Base-by-base conservation (phyloP, 345 rosid genomes). In the Corymbia maculata region DNA sequence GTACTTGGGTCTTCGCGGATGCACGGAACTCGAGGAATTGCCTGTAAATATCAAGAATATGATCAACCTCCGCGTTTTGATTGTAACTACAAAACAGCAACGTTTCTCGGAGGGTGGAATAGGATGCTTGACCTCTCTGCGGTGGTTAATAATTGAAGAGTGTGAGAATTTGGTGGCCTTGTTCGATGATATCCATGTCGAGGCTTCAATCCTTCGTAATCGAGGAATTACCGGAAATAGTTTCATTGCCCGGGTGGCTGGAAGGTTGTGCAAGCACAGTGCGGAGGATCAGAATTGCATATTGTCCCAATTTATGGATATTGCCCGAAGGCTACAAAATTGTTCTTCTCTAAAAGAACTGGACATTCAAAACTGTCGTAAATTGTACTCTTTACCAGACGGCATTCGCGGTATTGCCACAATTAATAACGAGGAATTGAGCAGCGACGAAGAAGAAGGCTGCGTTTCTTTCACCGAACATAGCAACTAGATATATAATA, bases 211-310 rank as follows among this genome's bases (percentile, higher is more conserved):
- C 42, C n/a, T 36, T 92, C 19, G 7, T 4, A 6, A 15, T 91
- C 28, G 1, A 0, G 5, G 45, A 9, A 9, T 21, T 92, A 30
- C 91, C 89, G 12, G 52, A 42, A 19, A 6, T 92, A 50, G 85
- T 42, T 15, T 22, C 45, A 1, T 28, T 91, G 16, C 93, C 92
- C 4, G 50, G 79, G 28, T 90, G 93, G 93, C 80, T 92, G 49
- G 51, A 51, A 53, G 85, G 51, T 13, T 89, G 85, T 61, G 75
- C 89, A 5, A 61, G 70, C 28, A 87, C 89, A 53, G 51, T 91
- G 17, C 50, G 88, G 21, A 13, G 1, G 26, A 19, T 91, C 9
- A 1, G 1, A 13, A 44, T 90, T 10, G 32, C 0, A 11, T 1
- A 55, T 13, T 91, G 90, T 59, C 86, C 44, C 11, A 85, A 85